Conservation (phyloP, 2,329 filamentous ascomycete species). For the Chaetomiaceae sp. region DNA sequence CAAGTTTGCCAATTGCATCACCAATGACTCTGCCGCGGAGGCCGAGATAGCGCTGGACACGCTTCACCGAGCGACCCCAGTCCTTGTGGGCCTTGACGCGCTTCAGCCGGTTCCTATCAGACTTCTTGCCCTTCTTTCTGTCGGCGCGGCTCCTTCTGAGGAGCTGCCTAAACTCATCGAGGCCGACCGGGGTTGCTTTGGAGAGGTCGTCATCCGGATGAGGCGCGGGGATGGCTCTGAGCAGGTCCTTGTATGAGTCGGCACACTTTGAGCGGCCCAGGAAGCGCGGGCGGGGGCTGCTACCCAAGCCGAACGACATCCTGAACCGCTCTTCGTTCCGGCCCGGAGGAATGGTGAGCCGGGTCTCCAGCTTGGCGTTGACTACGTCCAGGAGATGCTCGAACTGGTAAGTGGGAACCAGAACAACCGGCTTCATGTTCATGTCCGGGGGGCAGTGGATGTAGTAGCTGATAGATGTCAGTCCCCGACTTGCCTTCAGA, state of each 20-base stretch:
- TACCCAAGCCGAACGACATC: slow-evolving; percentile 56
- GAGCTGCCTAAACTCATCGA: slow-evolving; percentile 49
- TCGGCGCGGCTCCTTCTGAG: slow-evolving; percentile 48
- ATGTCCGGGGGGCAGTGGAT: slow-evolving; percentile 49
- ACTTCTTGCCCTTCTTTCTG: slow-evolving; percentile 44
- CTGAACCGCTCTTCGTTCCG: slow-evolving; percentile 52
- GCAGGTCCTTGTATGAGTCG: slow-evolving; percentile 32
- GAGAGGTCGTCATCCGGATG: slow-evolving; percentile 33
- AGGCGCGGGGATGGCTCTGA: slow-evolving; percentile 35
- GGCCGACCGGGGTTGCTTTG: slow-evolving; percentile 33
- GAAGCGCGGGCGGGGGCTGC: slow-evolving; percentile 62
- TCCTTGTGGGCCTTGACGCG: slow-evolving; percentile 46
- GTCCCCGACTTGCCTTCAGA: neutral
- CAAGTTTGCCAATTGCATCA: slow-evolving; percentile 10
- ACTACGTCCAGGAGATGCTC: slow-evolving; percentile 59
- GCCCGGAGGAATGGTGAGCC: slow-evolving; percentile 54
- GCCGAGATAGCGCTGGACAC: slow-evolving; percentile 67
- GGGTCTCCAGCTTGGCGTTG: slow-evolving; percentile 52
- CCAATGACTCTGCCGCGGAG: slow-evolving; percentile 42
- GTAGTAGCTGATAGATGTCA: slow-evolving; percentile 49
- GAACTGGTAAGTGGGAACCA: slow-evolving; percentile 66
- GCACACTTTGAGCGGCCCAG: slow-evolving; percentile 53
- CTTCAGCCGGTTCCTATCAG: slow-evolving; percentile 43
- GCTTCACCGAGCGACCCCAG: slow-evolving; percentile 54
- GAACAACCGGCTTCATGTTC: slow-evolving; percentile 52